These are phyloP conservation scores for Fusarium oligoseptatum DNA, from an alignment of 2,329 filamentous ascomycete species.

Conservation along the genomic window DNA sequence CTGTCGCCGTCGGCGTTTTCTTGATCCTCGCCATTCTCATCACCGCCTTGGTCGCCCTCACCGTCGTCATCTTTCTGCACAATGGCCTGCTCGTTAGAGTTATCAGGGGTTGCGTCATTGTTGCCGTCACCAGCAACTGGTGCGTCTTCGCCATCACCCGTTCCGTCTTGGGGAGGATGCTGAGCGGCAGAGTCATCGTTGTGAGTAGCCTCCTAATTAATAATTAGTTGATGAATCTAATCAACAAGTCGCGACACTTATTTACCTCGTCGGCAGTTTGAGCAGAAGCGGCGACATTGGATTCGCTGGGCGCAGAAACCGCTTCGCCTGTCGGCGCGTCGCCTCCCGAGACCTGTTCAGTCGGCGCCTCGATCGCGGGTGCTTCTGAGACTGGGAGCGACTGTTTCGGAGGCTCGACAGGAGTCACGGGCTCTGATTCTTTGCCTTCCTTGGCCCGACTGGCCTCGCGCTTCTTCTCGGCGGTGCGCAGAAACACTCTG, in stretches of 20 bases:
- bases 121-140: slow-evolving; percentile 24
- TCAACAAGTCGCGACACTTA: background rate
- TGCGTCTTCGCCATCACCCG: slow-evolving; percentile 27
- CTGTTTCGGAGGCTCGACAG: slow-evolving; percentile 57
- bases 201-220: slow-evolving; percentile 9
- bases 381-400: slow-evolving; percentile 46
- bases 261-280: slow-evolving; percentile 37
- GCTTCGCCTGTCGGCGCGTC: slow-evolving; percentile 18
- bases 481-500: slow-evolving; percentile 89
- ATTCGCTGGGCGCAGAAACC: slow-evolving; percentile 13
- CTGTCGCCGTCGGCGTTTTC: slow-evolving; percentile 53
- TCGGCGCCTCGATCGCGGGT: slow-evolving; percentile 34
- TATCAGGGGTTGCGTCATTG: slow-evolving; percentile 34
- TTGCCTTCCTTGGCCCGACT: slow-evolving; percentile 65
- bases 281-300: slow-evolving; percentile 14
- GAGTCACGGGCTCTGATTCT: slow-evolving; percentile 55
- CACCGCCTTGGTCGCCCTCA: slow-evolving; percentile 46
- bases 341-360: slow-evolving; percentile 22
- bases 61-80: slow-evolving; percentile 33
- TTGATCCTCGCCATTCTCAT: slow-evolving; percentile 49
- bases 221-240: slow-evolving; percentile 6
- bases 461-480: slow-evolving; percentile 88
- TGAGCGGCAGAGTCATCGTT: slow-evolving; percentile 3
- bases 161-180: slow-evolving; percentile 23
- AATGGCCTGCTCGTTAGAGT: slow-evolving; percentile 35